Percentiles rank a stretch among this genome's conserved stretches.
Evolutionary conservation across 2,329 filamentous ascomycete species (phyloP).

Genomic region (Exutisphaerella laricina): DNA sequence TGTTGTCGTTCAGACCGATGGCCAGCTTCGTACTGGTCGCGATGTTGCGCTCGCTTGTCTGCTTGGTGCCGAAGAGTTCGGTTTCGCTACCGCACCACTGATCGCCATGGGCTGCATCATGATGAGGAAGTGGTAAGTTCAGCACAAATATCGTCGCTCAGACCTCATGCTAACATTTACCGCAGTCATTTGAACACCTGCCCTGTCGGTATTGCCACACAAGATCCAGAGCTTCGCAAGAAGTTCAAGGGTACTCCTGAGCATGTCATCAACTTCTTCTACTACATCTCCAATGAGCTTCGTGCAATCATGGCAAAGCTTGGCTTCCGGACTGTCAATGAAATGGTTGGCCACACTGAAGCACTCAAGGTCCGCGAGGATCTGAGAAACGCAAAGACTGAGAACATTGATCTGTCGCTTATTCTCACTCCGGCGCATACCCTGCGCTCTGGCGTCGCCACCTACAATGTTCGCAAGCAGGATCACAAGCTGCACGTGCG

Average conservation of each 20-base stretch:
- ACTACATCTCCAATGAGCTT: slow-evolving; percentile 93
- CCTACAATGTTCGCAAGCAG: slow-evolving; percentile 97
- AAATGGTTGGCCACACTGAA: slow-evolving; percentile 94
- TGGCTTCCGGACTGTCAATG: slow-evolving; percentile 90
- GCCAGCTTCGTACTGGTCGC: slow-evolving; percentile 84
- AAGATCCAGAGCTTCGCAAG: slow-evolving; percentile 87
- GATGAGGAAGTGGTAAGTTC: slow-evolving; percentile 66
- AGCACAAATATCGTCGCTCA: too few relatives aligned
- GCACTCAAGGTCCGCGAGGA: slow-evolving; percentile 82
- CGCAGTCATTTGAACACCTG: slow-evolving; percentile 59
- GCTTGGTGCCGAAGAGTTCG: slow-evolving; percentile 96
- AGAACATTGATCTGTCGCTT: slow-evolving; percentile 87
- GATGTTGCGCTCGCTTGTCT: slow-evolving; percentile 93
- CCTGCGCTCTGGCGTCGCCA: slow-evolving; percentile 86
- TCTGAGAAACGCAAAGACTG: slow-evolving; percentile 78
- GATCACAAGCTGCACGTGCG: slow-evolving; percentile 90
- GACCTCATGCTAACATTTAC: slow-evolving; percentile 23
- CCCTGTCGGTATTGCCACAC: slow-evolving; percentile 90
- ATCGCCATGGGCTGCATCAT: slow-evolving; percentile 97
- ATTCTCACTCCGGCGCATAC: slow-evolving; percentile 95
- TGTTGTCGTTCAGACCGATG: slow-evolving; percentile 94
- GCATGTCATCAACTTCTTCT: slow-evolving; percentile 98
- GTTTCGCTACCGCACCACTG: slow-evolving; percentile 87
- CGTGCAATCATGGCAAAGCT: slow-evolving; percentile 95
- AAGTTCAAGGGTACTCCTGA: slow-evolving; percentile 92